Evolutionary conservation across 306 rosid genomes (phyloP).

Genomic region (Cercis canadensis): DNA sequence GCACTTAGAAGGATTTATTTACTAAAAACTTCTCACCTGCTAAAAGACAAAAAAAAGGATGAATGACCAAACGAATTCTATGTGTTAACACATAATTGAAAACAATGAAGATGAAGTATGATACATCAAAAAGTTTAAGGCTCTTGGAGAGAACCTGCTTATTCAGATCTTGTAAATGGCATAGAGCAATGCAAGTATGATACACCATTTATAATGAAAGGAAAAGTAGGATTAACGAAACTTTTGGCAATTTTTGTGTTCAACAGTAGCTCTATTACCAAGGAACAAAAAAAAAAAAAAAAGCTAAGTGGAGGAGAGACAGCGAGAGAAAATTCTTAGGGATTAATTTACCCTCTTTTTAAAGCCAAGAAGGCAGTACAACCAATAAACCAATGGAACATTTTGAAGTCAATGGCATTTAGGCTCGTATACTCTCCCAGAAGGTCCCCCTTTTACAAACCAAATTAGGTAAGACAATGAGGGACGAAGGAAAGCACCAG

Average conservation of each 20-base stretch:
- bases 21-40: slow-evolving; percentile 56
- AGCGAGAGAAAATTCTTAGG: slow-evolving; percentile 16
- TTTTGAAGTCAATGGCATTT: slow-evolving; percentile 30
- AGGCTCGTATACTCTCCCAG: slow-evolving; percentile 38
- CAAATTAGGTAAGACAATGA: slow-evolving; percentile 42
- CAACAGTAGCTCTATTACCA: background rate
- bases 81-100: slow-evolving; percentile 5
- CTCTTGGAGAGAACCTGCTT: slow-evolving; percentile 16
- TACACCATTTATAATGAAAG: background rate
- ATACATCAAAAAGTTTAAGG: background rate
- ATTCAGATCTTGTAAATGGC: slow-evolving; percentile 10
- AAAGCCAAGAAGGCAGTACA: background rate
- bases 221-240: background rate
- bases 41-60: slow-evolving; percentile 25
- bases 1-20: slow-evolving; percentile 27
- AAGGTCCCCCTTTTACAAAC: slow-evolving; percentile 3
- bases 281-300: background rate
- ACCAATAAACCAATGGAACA: slow-evolving; percentile 30
- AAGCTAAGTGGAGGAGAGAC: slow-evolving; percentile 1
- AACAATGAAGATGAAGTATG: slow-evolving; percentile 15
- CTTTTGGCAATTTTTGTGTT: background rate
- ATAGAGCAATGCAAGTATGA: background rate
- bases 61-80: slow-evolving; percentile 15
- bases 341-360: slow-evolving; percentile 3
- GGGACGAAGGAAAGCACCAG: slow-evolving; percentile 30